Evolutionary conservation across 305 asterid species (phyloP), one percentile per base, ranked within the genome.

Genomic region (Fraxinus dipetala): DNA sequence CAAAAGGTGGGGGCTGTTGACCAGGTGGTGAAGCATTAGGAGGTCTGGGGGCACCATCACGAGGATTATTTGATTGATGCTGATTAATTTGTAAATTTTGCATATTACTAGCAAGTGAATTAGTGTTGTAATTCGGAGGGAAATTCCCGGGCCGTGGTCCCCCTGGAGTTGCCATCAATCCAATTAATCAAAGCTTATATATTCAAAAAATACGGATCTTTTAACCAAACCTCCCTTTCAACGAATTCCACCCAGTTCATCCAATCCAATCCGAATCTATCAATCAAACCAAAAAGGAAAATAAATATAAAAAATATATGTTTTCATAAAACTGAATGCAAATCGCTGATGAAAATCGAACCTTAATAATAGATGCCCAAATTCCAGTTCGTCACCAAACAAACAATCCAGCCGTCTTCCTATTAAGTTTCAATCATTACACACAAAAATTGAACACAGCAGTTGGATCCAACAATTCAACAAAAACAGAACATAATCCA

Each of bases 81-180:
- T 89, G 94, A 85, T 90, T 87, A 28, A 96, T 82, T 80, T 96
- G 94, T 67, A 96, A 86, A 79, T 96, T 95, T 85, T 93, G 97
- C 95, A 96, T 90, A 82, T 91, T 90, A 73, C 90, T 89, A 81
- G 95, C 88, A 81, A 96, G 91, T 51, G 91, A 84, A 86, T 91
- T 95, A 78, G 98, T 94, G 72, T 93, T 96, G 83, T 86, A 90
- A 86, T 88, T 94, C 6, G 90, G 96, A 75, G 94, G 98, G 74
- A 84, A 88, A 88, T 84, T 93, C 88, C 94, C 96, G 6, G 97
- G 95, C 86, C 98, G 91, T 77, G 94, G 89, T 83, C 97, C 95
- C 80, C 95, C 96, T 18, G 98, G 97, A 89, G 91, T 86, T 78
- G 98, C 91, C 99, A 96, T 96, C 83, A 81, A 75, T 85, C 85